Base-by-base conservation (phyloP, 352 stramenopile species). In the Lagenidium giganteum region DNA sequence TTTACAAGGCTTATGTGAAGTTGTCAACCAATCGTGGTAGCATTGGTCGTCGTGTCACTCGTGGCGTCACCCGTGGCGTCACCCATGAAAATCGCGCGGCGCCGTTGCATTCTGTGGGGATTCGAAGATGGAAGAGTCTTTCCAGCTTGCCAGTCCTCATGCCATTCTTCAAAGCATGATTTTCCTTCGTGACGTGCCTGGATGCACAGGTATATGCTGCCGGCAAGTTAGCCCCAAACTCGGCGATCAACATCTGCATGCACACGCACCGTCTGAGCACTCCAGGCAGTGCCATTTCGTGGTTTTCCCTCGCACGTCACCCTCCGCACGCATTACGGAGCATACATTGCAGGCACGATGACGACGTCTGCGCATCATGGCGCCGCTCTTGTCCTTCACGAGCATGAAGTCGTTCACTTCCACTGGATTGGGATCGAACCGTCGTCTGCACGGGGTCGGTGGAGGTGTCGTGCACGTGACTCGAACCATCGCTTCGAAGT, bases 141-240 rank as follows among this genome's bases (percentile, higher is more conserved):
- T 5, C 18, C 11, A 29, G 29, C 18, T 6, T 38, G 5, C 45
- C 45, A 52, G 13, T 45, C 25, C 6, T 42, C 25, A n/a, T 52
- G 45, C 45, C 45, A 52, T 7, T 45, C 39, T 26, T 52, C 34
- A 16, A 52, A 52, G 38, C 45, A 52, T 8, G 45, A 33, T 5
- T 27, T 37, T 14, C 14, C 8, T 2, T 30, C n/a, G 35, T 42
- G 35, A n/a, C 45, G 18, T 9, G 28, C 20, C 8, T 32, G 20
- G 3, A 39, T 18, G 16, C 45, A 52, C 11, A 52, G n/a, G 27
- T 52, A 17, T 3, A 33, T 3, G 12, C 42, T 49, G n/a, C n/a
- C n/a, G n/a, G n/a, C n/a, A n/a, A n/a, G n/a, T n/a, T n/a, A n/a
- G n/a, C n/a, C n/a, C n/a, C n/a, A n/a, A 26, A 5, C 14, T 21